Evolutionary conservation across 768 basidiomycete genomes (phyloP).

Genomic region (Guyanaporus albipodus): DNA sequence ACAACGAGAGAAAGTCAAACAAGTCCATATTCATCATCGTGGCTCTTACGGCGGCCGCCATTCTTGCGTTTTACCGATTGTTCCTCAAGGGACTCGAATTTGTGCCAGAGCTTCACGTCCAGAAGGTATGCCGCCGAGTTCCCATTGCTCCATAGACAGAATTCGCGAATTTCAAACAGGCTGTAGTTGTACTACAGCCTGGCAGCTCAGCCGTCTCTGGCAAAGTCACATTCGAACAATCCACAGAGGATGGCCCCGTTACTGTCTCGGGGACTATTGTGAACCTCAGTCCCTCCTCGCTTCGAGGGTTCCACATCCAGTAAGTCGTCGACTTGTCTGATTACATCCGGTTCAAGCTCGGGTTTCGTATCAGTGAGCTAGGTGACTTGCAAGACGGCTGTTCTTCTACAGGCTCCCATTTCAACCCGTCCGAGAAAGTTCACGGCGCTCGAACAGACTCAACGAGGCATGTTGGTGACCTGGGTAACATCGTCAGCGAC

Average conservation of each 20-base stretch:
- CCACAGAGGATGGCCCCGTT: slow-evolving; percentile 45
- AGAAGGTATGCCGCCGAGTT: slow-evolving; percentile 19
- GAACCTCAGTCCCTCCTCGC: slow-evolving; percentile 52
- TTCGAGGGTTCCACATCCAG: slow-evolving; percentile 82
- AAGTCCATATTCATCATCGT: slow-evolving; percentile 14
- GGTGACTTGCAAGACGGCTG: slow-evolving; percentile 71
- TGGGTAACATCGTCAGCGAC: slow-evolving; percentile 72
- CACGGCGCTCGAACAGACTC: slow-evolving; percentile 62
- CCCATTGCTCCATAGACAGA: neutral
- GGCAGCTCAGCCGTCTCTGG: slow-evolving; percentile 61
- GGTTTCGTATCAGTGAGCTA: slow-evolving; percentile 21
- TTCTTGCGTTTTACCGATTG: slow-evolving; percentile 22
- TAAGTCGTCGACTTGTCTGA: slow-evolving; percentile 32
- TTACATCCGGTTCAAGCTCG: slow-evolving; percentile 20
- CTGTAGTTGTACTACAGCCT: slow-evolving; percentile 56
- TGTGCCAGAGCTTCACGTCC: too few species aligned
- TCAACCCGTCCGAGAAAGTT: slow-evolving; percentile 61
- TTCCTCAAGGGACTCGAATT: slow-evolving; percentile 17
- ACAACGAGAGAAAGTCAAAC: slow-evolving; percentile 20
- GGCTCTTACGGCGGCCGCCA: slow-evolving; percentile 5
- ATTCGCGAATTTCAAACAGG: slow-evolving; percentile 31
- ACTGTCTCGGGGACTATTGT: slow-evolving; percentile 59
- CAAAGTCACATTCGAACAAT: slow-evolving; percentile 63
- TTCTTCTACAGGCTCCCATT: slow-evolving; percentile 67
- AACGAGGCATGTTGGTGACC: slow-evolving; percentile 66